Base-by-base conservation (phyloP, 2,329 filamentous ascomycete genomes). In the Aspergillus alliaceus region DNA sequence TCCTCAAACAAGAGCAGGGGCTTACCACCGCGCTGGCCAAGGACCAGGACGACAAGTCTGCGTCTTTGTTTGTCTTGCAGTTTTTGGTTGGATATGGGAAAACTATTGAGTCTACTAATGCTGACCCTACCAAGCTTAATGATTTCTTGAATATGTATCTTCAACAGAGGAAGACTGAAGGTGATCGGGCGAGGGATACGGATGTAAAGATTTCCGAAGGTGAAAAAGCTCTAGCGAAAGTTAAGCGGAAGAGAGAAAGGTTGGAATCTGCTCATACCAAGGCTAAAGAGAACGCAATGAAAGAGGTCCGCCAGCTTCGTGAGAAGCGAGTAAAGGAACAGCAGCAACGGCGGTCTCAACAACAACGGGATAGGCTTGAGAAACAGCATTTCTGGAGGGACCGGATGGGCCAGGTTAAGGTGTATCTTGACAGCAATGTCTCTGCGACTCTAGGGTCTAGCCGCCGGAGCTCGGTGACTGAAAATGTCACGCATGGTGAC, bases 21-120 rank as follows among this genome's bases (percentile, higher is more conserved):
- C 61, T 75, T 2, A 67, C 68, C 12, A 60, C 67, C 6, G 68
- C 68, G 31, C 63, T 82, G 2, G 60, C 67, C 5, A 59, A 66
- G 47, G 71, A 67, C 2, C 63, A 66, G 14, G 67, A 72, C 42
- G 61, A 68, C 14, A 64, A 65, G 15, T 58, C 61, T 8, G 64
- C 60, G 6, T 58, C 65, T 0, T 58, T 62, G 24, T 65, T 68
- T 56, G 44, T 69, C 64, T 35, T 66, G 20, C 37, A 66, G 2
- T 62, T 73, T 9, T 61, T 79, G 31, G 72, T 78, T 22, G 60
- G 58, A 4, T 79, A 75, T 59, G 72, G 69, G 1, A 66, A 68
- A n/a, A 68, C 63, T 7, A 60, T 75, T 12, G 60, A 64, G 3
- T 61, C 68, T 1, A 63, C 71, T 9, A 63, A 73, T 11, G 64